Conservation (phyloP, 1,139 yeast species). For the Saccharomyces hybrid region DNA sequence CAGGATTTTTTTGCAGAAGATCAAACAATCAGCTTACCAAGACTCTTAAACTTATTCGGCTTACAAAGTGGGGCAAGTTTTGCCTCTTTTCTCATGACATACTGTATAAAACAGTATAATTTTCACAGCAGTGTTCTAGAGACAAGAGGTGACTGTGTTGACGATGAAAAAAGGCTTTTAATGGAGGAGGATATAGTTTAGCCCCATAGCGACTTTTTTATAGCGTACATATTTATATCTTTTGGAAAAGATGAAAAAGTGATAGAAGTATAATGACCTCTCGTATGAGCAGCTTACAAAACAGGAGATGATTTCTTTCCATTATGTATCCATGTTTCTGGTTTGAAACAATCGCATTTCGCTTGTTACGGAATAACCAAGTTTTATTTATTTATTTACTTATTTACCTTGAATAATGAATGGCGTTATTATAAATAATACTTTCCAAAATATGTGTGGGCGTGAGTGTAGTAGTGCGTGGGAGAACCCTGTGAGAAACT, state of each 20-base stretch:
- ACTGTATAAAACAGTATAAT: not conserved
- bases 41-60: not conserved
- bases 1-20: not conserved
- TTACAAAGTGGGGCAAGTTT: not conserved
- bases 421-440: too few species aligned
- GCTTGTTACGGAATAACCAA: too few species aligned
- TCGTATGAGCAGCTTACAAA: too few species aligned
- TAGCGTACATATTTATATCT: not conserved
- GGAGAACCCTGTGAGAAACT: not conserved
- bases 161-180: not conserved
- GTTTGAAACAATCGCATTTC: too few species aligned
- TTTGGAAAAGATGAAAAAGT: too few species aligned
- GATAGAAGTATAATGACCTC: too few species aligned
- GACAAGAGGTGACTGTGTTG: not conserved
- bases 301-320: too few species aligned
- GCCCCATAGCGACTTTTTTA: not conserved
- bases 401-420: too few species aligned
- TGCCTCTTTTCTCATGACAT: not conserved
- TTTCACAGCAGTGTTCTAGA: not conserved
- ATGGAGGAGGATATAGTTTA: not conserved
- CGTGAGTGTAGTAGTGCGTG: not conserved
- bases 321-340: too few species aligned
- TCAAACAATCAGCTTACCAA: too few species aligned
- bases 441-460: not conserved
- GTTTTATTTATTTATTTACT: too few species aligned